A percentile compares a stretch with the other conserved stretches of the same genome.
Conservation (phyloP, 345 rosid genomes). For the Aquilaria yunnanensis region DNA sequence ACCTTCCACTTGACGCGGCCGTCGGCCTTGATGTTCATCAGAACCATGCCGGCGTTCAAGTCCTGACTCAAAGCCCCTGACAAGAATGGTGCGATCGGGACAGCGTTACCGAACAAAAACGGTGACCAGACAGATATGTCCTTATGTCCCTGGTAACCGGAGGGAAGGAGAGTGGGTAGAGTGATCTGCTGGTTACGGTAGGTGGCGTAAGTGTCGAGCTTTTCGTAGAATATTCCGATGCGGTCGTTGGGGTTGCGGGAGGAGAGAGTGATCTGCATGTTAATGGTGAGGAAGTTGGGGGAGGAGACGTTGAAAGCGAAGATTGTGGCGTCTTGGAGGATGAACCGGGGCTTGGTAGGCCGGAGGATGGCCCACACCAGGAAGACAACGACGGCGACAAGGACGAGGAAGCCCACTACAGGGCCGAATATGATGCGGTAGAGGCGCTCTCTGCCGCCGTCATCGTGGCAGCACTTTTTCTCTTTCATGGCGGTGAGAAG, state of each 20-base stretch:
- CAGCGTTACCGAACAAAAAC: constrained; percentile 34
- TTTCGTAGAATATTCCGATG: constrained; percentile 55
- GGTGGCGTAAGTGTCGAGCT: constrained; percentile 41
- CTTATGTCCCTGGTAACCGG: constrained; percentile 56
- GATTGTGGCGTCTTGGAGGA: constrained; percentile 62
- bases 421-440: constrained; percentile 18
- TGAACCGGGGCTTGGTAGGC: constrained; percentile 60
- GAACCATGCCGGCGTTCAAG: constrained; percentile 40
- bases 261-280: constrained; percentile 58
- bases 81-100: constrained; percentile 43
- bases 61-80: constrained; percentile 42
- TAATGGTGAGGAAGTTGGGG: constrained; percentile 34
- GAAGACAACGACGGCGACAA: constrained; percentile 32
- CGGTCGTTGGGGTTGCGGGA: constrained; percentile 58
- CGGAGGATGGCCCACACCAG: constrained; percentile 48
- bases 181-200: constrained; percentile 80
- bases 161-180: constrained; percentile 38
- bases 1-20: constrained; percentile 67
- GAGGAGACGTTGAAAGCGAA: constrained; percentile 43
- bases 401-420: constrained; percentile 10
- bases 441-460: constrained; percentile 13
- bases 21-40: constrained; percentile 45
- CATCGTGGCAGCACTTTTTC: constrained; percentile 28
- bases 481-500: constrained; percentile 21
- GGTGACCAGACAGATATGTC: constrained; percentile 73